Base-by-base conservation (phyloP, 306 rosid species). In the Dicorynia guianensis region DNA sequence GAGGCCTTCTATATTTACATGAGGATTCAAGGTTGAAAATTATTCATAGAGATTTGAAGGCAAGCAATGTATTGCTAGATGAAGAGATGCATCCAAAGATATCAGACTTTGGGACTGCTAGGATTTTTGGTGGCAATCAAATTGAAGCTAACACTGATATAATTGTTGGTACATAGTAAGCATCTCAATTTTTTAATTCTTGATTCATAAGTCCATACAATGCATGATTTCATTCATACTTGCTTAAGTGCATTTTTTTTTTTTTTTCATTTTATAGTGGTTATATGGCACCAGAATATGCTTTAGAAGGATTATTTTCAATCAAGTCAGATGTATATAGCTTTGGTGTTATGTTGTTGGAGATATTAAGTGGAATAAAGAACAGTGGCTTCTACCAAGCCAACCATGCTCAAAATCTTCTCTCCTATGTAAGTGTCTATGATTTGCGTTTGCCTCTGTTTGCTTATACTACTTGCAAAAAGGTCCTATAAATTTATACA, bases 221-320 rank as follows among this genome's bases (percentile, higher is more conserved):
- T 40, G 46, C 10, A 5, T 40, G 6, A 8, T 8, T 40, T 8
- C 3, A 4, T 40, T 40, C 46, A 40, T 40, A 4, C 46, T 40
- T 40, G 10, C 46, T 40, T 40, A 40, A 13, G 53, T 47, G 53
- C 53, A 47, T 13, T 49, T 13, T 49, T 49, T 19, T 19, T 13
- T 49, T 13, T 49, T 49, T 19, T 19, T 12, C 18, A 35, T 10
- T 66, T 30, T 6, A 20, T 7, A 73, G 80, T 10, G 68, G 83
- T 43, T 82, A 78, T 7, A 82, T 82, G 83, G 86, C 82, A 6
- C 85, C 72, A 3, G 82, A 82, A 12, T 82, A 82, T 18, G 79
- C 71, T 4, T 30, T 58, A 36, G 25, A 57, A 0, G 83, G 82
- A 19, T 10, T 34, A 0, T 82, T 77, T 12, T 82, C 83, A 0